Evolutionary conservation across 2,329 filamentous ascomycete species (phyloP).

Genomic region (Nothopassalora personata): DNA sequence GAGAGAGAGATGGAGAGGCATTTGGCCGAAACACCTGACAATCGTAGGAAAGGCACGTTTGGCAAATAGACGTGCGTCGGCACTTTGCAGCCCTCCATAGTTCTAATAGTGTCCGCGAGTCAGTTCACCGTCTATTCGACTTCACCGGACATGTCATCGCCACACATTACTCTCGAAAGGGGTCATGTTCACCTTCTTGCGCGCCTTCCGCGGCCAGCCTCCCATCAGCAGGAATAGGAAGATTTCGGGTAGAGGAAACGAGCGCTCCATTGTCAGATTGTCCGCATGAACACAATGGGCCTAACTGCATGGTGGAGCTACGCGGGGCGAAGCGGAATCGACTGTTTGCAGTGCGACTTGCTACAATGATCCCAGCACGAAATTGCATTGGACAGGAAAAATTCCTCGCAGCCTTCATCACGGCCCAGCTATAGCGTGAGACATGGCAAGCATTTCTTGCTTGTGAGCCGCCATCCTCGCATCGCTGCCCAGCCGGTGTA

Average conservation of each 20-base stretch:
- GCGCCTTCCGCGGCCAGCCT: neutral
- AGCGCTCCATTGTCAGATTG: no score
- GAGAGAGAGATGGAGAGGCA: no score
- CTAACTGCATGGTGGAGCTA: neutral
- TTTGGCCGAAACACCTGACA: neutral
- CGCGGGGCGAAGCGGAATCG: neutral
- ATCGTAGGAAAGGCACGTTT: neutral
- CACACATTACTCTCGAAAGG: neutral
- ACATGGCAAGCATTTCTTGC: neutral
- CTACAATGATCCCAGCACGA: neutral
- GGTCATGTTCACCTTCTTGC: neutral
- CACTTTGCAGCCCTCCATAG: neutral
- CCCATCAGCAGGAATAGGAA: neutral
- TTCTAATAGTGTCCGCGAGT: neutral
- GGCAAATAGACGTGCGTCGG: neutral
- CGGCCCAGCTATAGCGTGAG: neutral
- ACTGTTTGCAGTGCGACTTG: neutral
- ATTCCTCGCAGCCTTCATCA: neutral
- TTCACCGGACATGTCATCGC: neutral
- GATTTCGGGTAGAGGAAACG: neutral
- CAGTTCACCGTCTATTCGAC: conserved; percentile 1
- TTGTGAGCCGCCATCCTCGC: neutral
- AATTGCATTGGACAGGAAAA: neutral
- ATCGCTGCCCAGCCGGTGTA: neutral
- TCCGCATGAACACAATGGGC: neutral